A percentile compares a stretch with the other conserved stretches of the same genome.
Conservation (phyloP, 1,139 yeast species). For the Entelexis paramagnoliae region DNA sequence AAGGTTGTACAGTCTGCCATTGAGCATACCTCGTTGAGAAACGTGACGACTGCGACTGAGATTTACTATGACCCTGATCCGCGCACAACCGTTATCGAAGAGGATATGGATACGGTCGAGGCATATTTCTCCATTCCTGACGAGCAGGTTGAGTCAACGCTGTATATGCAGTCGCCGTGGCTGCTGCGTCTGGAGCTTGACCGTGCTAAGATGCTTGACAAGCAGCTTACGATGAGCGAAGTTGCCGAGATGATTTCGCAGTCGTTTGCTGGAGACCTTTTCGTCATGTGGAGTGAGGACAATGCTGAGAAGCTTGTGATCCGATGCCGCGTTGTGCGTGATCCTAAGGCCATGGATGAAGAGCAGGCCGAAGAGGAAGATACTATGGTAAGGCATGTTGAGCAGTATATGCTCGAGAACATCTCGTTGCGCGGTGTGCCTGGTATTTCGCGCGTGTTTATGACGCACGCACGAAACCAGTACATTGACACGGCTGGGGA, state of each 20-base stretch:
- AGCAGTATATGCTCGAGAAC: slow-evolving; percentile 90
- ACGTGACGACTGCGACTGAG: slow-evolving; percentile 95
- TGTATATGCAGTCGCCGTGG: slow-evolving; percentile 97
- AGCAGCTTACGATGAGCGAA: slow-evolving; percentile 95
- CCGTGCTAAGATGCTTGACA: slow-evolving; percentile 98
- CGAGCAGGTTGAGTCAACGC: slow-evolving; percentile 87
- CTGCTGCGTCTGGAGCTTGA: slow-evolving; percentile 89
- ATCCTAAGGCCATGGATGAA: slow-evolving; percentile 84
- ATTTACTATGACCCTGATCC: slow-evolving; percentile 98
- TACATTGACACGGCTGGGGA: slow-evolving; percentile 72
- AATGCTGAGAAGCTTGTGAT: slow-evolving; percentile 93
- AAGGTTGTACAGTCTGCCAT: slow-evolving; percentile 93
- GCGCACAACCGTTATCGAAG: slow-evolving; percentile 86
- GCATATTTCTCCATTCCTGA: slow-evolving; percentile 97
- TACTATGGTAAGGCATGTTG: slow-evolving; percentile 88
- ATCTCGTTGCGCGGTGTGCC: slow-evolving; percentile 94
- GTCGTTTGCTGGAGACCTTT: slow-evolving; percentile 87
- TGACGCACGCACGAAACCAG: slow-evolving; percentile 83
- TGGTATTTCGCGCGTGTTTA: slow-evolving; percentile 82
- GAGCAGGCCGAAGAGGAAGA: slow-evolving; percentile 96
- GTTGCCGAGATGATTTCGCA: slow-evolving; percentile 94
- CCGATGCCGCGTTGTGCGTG: slow-evolving; percentile 97
- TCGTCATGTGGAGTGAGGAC: slow-evolving; percentile 98
- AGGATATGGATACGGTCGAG: slow-evolving; percentile 93
- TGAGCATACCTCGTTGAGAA: slow-evolving; percentile 88